Base-by-base conservation (phyloP, 768 basidiomycete species). In the Lactarius quietus region DNA sequence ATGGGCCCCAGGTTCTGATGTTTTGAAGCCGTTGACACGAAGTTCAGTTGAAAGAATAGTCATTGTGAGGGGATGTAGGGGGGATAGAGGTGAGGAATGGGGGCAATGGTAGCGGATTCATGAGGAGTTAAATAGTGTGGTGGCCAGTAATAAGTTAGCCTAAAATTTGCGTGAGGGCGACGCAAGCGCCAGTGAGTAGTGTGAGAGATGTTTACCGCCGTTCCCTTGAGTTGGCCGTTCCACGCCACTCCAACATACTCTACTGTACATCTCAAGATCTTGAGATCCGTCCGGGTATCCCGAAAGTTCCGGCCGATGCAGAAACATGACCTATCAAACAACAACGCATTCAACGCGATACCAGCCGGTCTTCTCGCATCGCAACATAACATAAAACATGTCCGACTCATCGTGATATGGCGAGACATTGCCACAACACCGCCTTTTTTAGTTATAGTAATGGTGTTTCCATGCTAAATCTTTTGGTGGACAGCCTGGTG, bases 11-110 rank as follows among this genome's bases (percentile, higher is more conserved):
- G 36, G 35, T 8, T 52, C 56, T 38, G 60, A 33, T 59, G 38
- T 28, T 36, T 15, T 62, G 45, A 39, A 36, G 29, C 65, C 54
- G 15, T 62, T 68, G 15, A 57, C 36, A 43, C 68, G 68, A 39
- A 65, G 54, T 29, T 63, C 68, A 1, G 39, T 68, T 0, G 68
- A 57, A 35, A 68, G 65, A 41, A 68, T 68, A 15, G 68, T 68
- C 68, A 68, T 68, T 38, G 28, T 67, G 41, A 28, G 28, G 29
- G 26, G 29, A 2, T 57, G 58, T 26, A 39, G 61, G 33, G 18
- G 28, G 53, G 43, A 23, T 18, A 29, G 36, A 36, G 28, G 33
- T 20, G 26, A 39, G 57, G 60, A 39, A 62, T 56, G 52, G 57
- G 41, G 3, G n/a, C 12, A 45, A 28, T 28, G 48, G 43, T 59